Evolutionary conservation across 345 rosid species (phyloP).

Genomic region (Fremontodendron californicum): DNA sequence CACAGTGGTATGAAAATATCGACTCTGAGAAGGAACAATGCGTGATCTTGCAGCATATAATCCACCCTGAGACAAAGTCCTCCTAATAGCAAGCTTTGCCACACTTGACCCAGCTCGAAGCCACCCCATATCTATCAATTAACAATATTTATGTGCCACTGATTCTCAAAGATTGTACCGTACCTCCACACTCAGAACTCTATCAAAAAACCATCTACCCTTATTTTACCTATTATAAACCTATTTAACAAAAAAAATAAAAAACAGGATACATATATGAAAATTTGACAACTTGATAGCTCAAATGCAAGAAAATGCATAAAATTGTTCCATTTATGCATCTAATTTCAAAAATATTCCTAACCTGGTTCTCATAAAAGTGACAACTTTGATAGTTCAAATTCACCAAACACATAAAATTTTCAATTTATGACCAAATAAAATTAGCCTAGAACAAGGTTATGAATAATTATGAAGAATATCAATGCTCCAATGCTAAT

Average conservation of each 20-base stretch:
- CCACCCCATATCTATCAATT: slow-evolving; percentile 55
- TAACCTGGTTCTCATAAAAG: neutral
- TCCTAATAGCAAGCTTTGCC: slow-evolving; percentile 61
- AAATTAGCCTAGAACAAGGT: neutral
- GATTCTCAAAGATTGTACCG: neutral
- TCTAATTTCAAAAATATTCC: neutral
- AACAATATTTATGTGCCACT: neutral
- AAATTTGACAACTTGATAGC: neutral
- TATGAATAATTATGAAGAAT: neutral
- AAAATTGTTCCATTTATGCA: neutral
- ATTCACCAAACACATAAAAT: neutral
- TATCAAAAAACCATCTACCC: neutral
- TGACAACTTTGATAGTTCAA: neutral
- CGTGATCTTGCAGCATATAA: slow-evolving; percentile 42
- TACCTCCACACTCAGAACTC: neutral
- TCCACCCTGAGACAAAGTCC: slow-evolving; percentile 49
- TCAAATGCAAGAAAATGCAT: neutral
- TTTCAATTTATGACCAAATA: neutral
- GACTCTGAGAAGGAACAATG: slow-evolving; percentile 35
- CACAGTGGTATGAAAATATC: slow-evolving; percentile 48
- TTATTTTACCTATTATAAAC: neutral
- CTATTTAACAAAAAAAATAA: neutral
- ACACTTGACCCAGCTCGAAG: slow-evolving; percentile 58
- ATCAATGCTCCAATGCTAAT: neutral
- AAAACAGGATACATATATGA: neutral